Base-by-base conservation (phyloP, 2,329 filamentous ascomycete genomes). In the Xylaria sp. region DNA sequence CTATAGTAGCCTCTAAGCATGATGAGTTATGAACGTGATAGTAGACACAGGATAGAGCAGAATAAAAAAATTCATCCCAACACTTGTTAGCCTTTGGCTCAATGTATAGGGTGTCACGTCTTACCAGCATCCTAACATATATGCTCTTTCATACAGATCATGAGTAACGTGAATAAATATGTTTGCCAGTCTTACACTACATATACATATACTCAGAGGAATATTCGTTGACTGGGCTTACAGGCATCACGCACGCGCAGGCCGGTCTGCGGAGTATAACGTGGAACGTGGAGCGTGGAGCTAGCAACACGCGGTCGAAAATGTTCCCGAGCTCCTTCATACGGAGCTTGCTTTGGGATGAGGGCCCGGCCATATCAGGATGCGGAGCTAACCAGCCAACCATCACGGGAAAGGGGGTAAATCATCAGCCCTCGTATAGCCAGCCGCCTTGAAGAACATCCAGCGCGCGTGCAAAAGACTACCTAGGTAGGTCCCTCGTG, bases 11-110 rank as follows among this genome's bases (percentile, higher is more conserved):
- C 54, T 65, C 69, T 0, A 71, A 66, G 34, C 58, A 67, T 31
- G 71, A 79, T 58, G 78, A 79, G 70, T 71, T 79, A 74, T 79
- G 69, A 68, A 60, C 25, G 63, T 64, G 65, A 67, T 61, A 64
- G 31, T 63, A 44, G 55, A 55, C 41, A 66, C 28, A 67, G 18
- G 41, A 69, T 67, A 71, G 65, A 62, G 34, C 34, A 28, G 55
- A 62, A 41, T 41, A 23, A 51, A 72, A 25, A 52, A 63, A 69
- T 25, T 23, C 58, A 70, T 57, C 41, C 6, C 34, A 60, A 31
- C 9, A 39, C 39, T 3, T 18, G 7, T 9, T 31, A 15, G 15
- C 23, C 15, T 20, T 46, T 46, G 18, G 12, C 20, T 13, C 9
- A 20, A 20, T 54, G 18, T 54, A 12, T 20, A 54, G 28, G 3